Evolutionary conservation across 2,329 filamentous ascomycete species (phyloP).

Genomic region (Talaromyces sp.): DNA sequence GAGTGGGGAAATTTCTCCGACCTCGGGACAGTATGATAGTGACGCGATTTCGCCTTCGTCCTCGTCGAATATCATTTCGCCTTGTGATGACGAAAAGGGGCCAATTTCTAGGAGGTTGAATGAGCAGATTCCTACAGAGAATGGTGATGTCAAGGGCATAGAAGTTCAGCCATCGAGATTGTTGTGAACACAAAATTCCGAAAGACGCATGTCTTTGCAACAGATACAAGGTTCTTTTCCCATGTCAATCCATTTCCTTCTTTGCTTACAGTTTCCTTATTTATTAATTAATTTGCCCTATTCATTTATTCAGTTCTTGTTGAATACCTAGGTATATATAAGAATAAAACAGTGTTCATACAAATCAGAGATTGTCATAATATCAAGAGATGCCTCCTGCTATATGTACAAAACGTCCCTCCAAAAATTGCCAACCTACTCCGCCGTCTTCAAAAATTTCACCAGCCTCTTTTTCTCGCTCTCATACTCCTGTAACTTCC

Average conservation of each 20-base stretch:
- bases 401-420: neutral
- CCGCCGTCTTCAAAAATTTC: conserved; percentile 55
- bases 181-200: neutral
- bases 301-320: neutral
- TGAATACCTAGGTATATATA: neutral
- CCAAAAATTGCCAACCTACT: neutral
- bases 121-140: neutral
- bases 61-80: neutral
- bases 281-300: neutral
- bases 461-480: conserved; percentile 67
- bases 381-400: neutral
- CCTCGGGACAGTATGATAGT: neutral
- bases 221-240: neutral
- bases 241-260: neutral
- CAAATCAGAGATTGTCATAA: neutral
- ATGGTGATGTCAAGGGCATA: neutral
- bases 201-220: neutral
- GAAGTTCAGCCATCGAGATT: neutral
- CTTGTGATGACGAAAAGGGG: neutral
- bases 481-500: conserved; percentile 71
- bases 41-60: neutral
- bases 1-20: neutral
- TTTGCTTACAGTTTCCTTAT: neutral
- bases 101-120: neutral
- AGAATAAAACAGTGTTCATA: neutral